Evolutionary conservation across 2,329 filamentous ascomycete species (phyloP).

Genomic region (Alternaria gansuensis): DNA sequence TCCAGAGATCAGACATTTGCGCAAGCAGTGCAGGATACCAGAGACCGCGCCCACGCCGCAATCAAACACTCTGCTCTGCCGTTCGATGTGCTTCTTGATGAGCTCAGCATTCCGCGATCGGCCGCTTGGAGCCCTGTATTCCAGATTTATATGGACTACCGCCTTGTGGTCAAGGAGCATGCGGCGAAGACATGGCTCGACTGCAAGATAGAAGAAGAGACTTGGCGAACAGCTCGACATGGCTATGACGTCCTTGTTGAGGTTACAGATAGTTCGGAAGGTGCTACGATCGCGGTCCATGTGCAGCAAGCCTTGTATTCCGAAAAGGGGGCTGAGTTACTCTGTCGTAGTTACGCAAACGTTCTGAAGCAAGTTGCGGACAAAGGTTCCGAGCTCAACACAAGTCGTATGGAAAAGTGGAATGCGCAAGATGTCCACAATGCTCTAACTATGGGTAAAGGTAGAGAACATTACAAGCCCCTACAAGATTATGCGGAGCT

Average conservation of each 20-base stretch:
- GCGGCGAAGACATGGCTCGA: slow-evolving; percentile 46
- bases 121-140: slow-evolving; percentile 58
- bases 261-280: slow-evolving; percentile 20
- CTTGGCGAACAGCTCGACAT: slow-evolving; percentile 26
- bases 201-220: slow-evolving; percentile 40
- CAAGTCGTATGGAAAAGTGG: slow-evolving; percentile 13
- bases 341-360: slow-evolving; percentile 33
- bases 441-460: slow-evolving; percentile 14
- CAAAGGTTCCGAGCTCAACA: slow-evolving; percentile 20
- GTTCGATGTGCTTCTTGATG: slow-evolving; percentile 59
- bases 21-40: slow-evolving; percentile 37
- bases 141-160: slow-evolving; percentile 61
- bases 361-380: slow-evolving; percentile 30
- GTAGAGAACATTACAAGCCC: slow-evolving; percentile 3
- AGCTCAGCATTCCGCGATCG: slow-evolving; percentile 56
- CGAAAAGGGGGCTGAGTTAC: slow-evolving; percentile 32
- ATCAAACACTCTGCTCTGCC: slow-evolving; percentile 58
- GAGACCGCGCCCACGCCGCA: slow-evolving; percentile 46
- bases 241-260: slow-evolving; percentile 30
- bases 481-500: no score
- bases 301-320: slow-evolving; percentile 49
- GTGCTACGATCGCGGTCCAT: slow-evolving; percentile 7
- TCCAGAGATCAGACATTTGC: slow-evolving; percentile 37
- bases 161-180: slow-evolving; percentile 48
- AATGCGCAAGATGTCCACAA: slow-evolving; percentile 8